These are phyloP conservation scores for Neurospora sp. DNA, from an alignment of 495 filamentous ascomycete genomes.

Conservation along the genomic window DNA sequence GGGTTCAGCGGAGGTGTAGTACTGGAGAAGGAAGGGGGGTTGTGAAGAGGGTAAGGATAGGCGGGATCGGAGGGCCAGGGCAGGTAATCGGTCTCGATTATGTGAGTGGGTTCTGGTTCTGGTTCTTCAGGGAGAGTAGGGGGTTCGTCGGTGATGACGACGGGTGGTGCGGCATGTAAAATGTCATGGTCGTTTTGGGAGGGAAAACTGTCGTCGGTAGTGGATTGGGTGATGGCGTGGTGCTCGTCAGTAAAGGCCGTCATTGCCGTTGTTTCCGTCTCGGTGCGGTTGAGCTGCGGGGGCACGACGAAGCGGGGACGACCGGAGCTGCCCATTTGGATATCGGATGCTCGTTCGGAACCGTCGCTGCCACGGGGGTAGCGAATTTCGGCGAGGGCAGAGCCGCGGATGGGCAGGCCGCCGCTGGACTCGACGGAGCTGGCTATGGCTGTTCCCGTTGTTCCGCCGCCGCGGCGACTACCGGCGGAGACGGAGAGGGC, in stretches of 20 bases:
- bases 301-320: conserved; percentile 11
- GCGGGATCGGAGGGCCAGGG: conserved; percentile 37
- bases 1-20: conserved; percentile 33
- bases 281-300: conserved; percentile 17
- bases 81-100: conserved; percentile 41
- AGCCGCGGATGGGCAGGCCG: conserved; percentile 10
- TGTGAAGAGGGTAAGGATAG: conserved; percentile 28
- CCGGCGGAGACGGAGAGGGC: conserved; percentile 73
- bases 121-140: background rate
- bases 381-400: conserved; percentile 7
- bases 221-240: conserved; percentile 34
- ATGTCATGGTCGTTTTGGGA: conserved; percentile 19
- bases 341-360: conserved; percentile 25
- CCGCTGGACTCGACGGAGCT: conserved; percentile 21
- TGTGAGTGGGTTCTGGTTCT: conserved; percentile 8
- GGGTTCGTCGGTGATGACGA: conserved; percentile 2
- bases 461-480: conserved; percentile 33
- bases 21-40: conserved; percentile 4
- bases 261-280: conserved; percentile 18
- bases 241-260: conserved; percentile 33
- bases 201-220: conserved; percentile 24
- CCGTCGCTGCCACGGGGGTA: conserved; percentile 17
- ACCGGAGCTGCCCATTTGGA: conserved; percentile 21
- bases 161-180: background rate
- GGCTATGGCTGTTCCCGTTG: conserved; percentile 13